Conservation (phyloP, 2,329 filamentous ascomycete genomes). For the Alternaria viburni region DNA sequence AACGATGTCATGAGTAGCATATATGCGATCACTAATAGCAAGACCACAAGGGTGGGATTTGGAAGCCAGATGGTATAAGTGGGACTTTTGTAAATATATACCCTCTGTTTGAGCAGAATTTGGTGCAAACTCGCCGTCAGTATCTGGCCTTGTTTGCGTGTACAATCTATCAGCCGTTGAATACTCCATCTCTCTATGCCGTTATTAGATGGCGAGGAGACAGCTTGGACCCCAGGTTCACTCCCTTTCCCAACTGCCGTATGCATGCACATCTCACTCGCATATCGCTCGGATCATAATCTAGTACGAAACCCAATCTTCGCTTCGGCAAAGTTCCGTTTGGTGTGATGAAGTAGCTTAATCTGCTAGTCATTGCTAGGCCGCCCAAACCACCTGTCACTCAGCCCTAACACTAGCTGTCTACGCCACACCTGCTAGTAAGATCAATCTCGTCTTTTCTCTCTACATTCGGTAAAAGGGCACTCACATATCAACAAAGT, state of each 20-base stretch:
- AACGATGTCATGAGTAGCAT: slow-evolving; percentile 16
- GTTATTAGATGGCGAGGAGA: not conserved
- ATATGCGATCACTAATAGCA: slow-evolving; percentile 3
- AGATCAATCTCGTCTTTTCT: not conserved
- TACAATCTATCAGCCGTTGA: not conserved
- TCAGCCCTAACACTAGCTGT: not conserved
- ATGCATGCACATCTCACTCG: not conserved
- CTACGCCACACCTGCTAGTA: not conserved
- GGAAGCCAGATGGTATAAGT: not conserved
- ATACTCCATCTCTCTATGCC: not conserved
- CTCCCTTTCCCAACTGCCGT: not conserved
- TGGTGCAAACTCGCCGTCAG: not conserved
- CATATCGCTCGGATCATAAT: not conserved
- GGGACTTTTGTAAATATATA: slow-evolving; percentile 7
- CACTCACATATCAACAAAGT: not conserved
- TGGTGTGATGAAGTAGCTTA: not conserved
- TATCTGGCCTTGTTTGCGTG: not conserved
- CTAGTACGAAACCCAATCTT: not conserved
- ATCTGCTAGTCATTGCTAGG: not conserved
- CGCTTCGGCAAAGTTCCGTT: not conserved
- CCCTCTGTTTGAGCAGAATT: not conserved
- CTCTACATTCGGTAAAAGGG: not conserved
- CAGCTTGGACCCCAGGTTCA: not conserved
- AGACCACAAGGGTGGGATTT: not conserved
- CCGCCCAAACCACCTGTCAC: not conserved